A percentile compares a stretch with the other conserved stretches of the same genome.
These are phyloP conservation scores for Mycena capillaripes DNA, from an alignment of 768 basidiomycete species.

Conservation along the genomic window DNA sequence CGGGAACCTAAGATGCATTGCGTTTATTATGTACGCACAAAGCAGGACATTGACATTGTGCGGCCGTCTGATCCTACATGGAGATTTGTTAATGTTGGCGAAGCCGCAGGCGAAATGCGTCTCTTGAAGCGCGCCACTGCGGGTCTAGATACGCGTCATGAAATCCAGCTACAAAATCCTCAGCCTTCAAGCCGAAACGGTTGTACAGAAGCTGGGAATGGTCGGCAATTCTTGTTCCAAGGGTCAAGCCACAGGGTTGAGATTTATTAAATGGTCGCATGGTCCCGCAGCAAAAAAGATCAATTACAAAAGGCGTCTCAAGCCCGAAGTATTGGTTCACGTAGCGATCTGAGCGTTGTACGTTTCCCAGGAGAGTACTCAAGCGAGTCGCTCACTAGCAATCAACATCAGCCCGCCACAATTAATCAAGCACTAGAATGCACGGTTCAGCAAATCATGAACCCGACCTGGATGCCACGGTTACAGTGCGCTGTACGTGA, in stretches of 20 bases:
- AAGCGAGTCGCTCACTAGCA: constrained; percentile 77
- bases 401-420: constrained; percentile 6
- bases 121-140: constrained; percentile 79
- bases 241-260: constrained; percentile 62
- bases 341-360: constrained; percentile 82
- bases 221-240: not conserved
- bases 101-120: constrained; percentile 83
- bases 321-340: constrained; percentile 51
- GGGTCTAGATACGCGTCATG: constrained; percentile 85
- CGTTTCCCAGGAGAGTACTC: constrained; percentile 87
- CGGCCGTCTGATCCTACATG: not conserved
- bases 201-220: constrained; percentile 78
- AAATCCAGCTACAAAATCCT: constrained; percentile 86
- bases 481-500: constrained; percentile 74
- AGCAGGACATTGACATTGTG: not conserved
- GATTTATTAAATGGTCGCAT: constrained; percentile 83
- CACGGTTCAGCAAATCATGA: constrained; percentile 75
- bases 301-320: not conserved
- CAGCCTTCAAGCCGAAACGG: constrained; percentile 89
- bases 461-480: constrained; percentile 74
- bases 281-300: constrained; percentile 55
- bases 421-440: constrained; percentile 70
- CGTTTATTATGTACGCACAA: no score
- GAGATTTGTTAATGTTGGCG: constrained; percentile 57
- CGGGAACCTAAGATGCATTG: not conserved